These are phyloP conservation scores for Penicillium sp. DNA, from an alignment of 2,329 filamentous ascomycete species.

Conservation along the genomic window DNA sequence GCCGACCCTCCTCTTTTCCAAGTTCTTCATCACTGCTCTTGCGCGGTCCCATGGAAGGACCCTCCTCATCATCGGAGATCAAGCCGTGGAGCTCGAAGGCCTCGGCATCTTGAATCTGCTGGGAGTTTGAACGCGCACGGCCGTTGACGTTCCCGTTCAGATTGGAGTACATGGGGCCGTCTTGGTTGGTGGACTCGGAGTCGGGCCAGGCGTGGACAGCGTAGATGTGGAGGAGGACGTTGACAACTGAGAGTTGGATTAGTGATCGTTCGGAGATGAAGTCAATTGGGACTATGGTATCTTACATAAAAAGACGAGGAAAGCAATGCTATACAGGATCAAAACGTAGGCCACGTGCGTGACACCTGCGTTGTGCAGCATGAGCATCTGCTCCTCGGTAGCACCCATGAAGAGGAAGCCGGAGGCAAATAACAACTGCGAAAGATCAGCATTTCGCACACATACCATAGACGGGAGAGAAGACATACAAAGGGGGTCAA, in stretches of 20 bases:
- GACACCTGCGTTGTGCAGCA: conserved; percentile 69
- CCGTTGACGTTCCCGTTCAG: conserved; percentile 39
- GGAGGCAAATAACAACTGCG: conserved; percentile 78
- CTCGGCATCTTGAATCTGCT: conserved; percentile 71
- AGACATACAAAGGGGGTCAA: conserved; percentile 65
- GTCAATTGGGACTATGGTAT: conserved; percentile 6
- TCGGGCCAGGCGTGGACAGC: conserved; percentile 58
- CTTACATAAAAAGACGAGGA: conserved; percentile 81
- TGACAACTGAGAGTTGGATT: conserved; percentile 55
- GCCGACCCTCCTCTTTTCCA: conserved; percentile 17
- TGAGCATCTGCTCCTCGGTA: conserved; percentile 89
- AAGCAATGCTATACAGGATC: conserved; percentile 85
- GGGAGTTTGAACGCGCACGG: conserved; percentile 39
- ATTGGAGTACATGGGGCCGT: conserved; percentile 16
- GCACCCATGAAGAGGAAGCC: conserved; percentile 98
- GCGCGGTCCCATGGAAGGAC: conserved; percentile 24
- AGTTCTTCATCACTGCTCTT: conserved; percentile 34
- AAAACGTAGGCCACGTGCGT: conserved; percentile 90
- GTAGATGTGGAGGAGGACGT: conserved; percentile 81
- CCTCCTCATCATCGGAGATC: conserved; percentile 80
- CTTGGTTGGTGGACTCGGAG: conserved; percentile 25
- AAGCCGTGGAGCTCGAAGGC: conserved; percentile 91
- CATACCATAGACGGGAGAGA: conserved; percentile 13
- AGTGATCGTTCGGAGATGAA: neutral
- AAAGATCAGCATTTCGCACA: conserved; percentile 25